Evolutionary conservation across 106 monocot species (phyloP).

Genomic region (Dactylorhiza incarnata): DNA sequence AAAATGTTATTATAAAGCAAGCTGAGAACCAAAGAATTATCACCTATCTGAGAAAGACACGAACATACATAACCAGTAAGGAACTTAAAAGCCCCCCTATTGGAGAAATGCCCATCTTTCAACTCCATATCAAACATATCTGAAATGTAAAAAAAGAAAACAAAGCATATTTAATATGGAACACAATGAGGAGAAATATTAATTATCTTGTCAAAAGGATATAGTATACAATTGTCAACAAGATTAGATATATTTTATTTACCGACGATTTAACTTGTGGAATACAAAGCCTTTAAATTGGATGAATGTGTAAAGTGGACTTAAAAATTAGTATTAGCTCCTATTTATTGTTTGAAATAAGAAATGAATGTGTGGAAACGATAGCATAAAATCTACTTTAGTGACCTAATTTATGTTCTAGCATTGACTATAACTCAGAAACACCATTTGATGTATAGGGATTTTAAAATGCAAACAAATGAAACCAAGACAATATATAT

Average conservation of each 20-base stretch:
- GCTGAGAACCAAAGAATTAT: slow-evolving; percentile 46
- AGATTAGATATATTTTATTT: too few species aligned
- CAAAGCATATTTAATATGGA: neutral
- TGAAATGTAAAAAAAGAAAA: slow-evolving; percentile 4
- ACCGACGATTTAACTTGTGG: neutral
- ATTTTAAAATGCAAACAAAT: too few species aligned
- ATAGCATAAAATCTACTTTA: too few species aligned
- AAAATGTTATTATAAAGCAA: slow-evolving; percentile 32
- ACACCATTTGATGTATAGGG: too few species aligned
- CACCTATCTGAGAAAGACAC: slow-evolving; percentile 62
- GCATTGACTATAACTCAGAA: too few species aligned
- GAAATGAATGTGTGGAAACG: too few species aligned
- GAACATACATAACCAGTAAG: slow-evolving; percentile 29
- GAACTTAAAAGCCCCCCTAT: slow-evolving; percentile 21
- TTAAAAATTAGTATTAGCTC: too few species aligned
- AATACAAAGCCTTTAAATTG: too few species aligned
- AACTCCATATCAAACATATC: slow-evolving; percentile 18
- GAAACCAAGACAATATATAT: too few species aligned
- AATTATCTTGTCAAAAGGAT: neutral
- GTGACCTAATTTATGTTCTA: too few species aligned
- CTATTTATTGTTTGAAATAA: too few species aligned
- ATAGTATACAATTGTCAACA: neutral
- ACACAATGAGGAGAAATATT: neutral
- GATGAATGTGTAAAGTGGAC: too few species aligned
- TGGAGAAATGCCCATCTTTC: slow-evolving; percentile 26